Evolutionary conservation across 2,329 filamentous ascomycete species (phyloP).

Genomic region (Myriosclerotinia scirpicola): DNA sequence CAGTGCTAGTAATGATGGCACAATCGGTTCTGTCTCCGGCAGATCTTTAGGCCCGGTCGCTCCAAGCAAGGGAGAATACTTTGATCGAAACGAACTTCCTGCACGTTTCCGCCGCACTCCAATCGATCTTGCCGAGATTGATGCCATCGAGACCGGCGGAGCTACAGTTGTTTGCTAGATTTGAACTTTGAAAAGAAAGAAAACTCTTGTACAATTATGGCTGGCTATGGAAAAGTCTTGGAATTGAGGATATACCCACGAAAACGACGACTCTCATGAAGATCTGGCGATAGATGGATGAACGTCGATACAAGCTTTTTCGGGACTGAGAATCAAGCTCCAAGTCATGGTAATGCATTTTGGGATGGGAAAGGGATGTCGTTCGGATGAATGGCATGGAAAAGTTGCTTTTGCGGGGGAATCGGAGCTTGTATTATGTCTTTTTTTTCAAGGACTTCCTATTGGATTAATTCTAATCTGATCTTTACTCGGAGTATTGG

Average conservation of each 20-base stretch:
- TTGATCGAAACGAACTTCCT: constrained; percentile 88
- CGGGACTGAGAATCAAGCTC: not conserved
- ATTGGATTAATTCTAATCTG: not conserved
- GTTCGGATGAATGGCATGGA: constrained; percentile 13
- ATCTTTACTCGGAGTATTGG: constrained; percentile 14
- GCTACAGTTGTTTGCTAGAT: constrained; percentile 58
- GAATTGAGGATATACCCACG: constrained; percentile 15
- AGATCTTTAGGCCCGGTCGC: constrained; percentile 70
- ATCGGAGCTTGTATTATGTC: constrained; percentile 10
- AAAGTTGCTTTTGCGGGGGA: constrained; percentile 19
- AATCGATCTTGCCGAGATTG: constrained; percentile 82
- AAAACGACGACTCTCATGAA: not conserved
- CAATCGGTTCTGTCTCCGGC: constrained; percentile 48
- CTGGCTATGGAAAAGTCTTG: constrained; percentile 9
- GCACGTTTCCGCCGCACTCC: constrained; percentile 74
- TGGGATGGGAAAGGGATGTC: constrained; percentile 11
- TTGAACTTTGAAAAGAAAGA: not conserved
- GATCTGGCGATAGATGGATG: constrained; percentile 8
- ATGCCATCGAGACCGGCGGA: constrained; percentile 91
- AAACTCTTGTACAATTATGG: constrained; percentile 17
- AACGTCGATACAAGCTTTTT: not conserved
- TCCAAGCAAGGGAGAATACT: constrained; percentile 72
- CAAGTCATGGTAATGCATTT: not conserved
- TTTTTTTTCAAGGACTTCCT: not conserved
- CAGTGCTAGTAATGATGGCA: constrained; percentile 28